A percentile compares a stretch with the other conserved stretches of the same genome.
Conservation (phyloP, 768 basidiomycete species). For the Flagelloscypha sp. region DNA sequence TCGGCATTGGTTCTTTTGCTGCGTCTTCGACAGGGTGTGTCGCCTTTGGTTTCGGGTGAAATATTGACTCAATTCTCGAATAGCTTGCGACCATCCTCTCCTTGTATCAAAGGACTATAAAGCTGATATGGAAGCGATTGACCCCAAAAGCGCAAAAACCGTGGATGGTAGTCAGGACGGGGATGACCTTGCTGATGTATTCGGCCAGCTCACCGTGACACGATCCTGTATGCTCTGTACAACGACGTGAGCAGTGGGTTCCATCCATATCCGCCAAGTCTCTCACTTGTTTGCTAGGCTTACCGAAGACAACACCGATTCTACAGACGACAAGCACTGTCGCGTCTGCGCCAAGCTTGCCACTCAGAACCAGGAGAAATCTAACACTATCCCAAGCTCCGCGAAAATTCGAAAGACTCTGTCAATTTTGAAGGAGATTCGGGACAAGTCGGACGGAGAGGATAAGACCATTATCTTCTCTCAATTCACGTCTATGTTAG, state of each 20-base stretch:
- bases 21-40: constrained; percentile 80
- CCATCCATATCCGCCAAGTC: neutral
- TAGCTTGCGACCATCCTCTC: constrained; percentile 87
- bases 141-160: constrained; percentile 47
- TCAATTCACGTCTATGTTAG: constrained; percentile 84
- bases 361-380: constrained; percentile 36
- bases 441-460: constrained; percentile 41
- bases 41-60: neutral
- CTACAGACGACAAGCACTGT: constrained; percentile 44
- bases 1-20: constrained; percentile 64
- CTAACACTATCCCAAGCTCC: constrained; percentile 56
- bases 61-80: neutral
- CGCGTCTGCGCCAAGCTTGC: constrained; percentile 49
- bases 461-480: constrained; percentile 98
- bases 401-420: constrained; percentile 85
- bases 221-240: constrained; percentile 79
- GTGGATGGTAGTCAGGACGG: constrained; percentile 43
- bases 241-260: constrained; percentile 36
- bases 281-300: constrained; percentile 13
- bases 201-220: constrained; percentile 61
- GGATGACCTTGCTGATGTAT: constrained; percentile 69
- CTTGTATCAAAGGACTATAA: constrained; percentile 73
- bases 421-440: constrained; percentile 59
- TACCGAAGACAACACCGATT: constrained; percentile 26
- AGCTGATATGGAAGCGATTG: constrained; percentile 68